phyloP scores from a whole-genome alignment of 2,329 filamentous ascomycete species.

The Scleromitrula shiraiana region DNA sequence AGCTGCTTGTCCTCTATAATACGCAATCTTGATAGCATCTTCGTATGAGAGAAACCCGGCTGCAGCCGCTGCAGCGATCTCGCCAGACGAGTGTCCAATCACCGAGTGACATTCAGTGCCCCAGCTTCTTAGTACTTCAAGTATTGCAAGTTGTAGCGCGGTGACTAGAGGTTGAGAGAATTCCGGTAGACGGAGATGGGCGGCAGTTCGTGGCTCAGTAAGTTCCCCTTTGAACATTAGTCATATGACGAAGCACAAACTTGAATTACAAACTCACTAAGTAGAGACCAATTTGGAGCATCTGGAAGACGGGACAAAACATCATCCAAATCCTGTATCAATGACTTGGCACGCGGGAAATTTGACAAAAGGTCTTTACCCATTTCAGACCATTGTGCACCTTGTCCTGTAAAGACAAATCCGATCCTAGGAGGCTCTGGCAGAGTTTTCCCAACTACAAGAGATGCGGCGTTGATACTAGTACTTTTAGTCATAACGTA shows the following conservation, averaged over 20 bases:
- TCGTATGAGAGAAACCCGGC: constrained; percentile 27
- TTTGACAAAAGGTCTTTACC: constrained; percentile 14
- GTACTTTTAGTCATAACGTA: neutral
- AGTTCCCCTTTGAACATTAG: no score
- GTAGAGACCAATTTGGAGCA: constrained; percentile 4
- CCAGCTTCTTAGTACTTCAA: constrained; percentile 37
- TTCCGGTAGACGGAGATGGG: constrained; percentile 3
- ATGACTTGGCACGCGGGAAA: neutral
- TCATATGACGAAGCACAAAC: no score
- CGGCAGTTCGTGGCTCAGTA: neutral
- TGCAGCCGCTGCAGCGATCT: constrained; percentile 40
- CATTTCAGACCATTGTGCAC: constrained; percentile 23
- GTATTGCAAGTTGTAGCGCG: constrained; percentile 38
- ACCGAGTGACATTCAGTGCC: constrained; percentile 33
- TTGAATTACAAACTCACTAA: no score
- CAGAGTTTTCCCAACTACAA: neutral
- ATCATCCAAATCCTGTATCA: neutral
- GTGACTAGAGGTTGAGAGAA: constrained; percentile 35
- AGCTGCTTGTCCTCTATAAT: constrained; percentile 7
- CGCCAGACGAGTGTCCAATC: constrained; percentile 39
- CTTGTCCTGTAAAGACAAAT: constrained; percentile 24
- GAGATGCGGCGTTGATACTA: neutral
- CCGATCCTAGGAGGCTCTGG: neutral
- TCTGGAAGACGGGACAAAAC: neutral
- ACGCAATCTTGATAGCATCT: constrained; percentile 14